A percentile compares a stretch with the other conserved stretches of the same genome.
Conservation (phyloP, 192 early-diverging fungal genomes). For the Entomortierella chlamydospora region DNA sequence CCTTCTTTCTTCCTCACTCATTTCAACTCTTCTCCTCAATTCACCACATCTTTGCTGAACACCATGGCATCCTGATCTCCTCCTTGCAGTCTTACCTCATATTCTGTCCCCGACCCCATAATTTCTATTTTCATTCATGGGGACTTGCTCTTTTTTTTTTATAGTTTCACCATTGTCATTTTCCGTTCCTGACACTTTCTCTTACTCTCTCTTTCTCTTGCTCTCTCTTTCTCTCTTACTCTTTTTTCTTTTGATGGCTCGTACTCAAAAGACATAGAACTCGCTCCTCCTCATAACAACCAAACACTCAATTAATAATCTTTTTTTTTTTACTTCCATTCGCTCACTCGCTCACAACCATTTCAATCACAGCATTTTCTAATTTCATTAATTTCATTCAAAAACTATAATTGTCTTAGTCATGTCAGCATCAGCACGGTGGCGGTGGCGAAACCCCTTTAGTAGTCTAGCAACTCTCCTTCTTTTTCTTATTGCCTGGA, state of each 20-base stretch:
- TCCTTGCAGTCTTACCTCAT: no score
- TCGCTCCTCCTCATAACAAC: neutral
- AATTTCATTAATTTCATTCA: neutral
- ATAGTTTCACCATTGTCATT: no score
- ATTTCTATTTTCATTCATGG: neutral
- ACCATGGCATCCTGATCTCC: neutral
- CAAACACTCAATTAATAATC: no score
- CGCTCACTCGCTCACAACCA: no score
- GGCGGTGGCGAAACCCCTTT: neutral
- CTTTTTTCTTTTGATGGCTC: neutral
- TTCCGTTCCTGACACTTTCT: neutral
- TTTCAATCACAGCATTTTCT: no score
- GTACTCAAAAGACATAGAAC: constrained; percentile 1
- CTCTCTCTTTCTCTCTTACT: neutral
- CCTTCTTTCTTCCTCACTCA: no score
- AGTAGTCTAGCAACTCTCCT: neutral
- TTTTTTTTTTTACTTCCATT: no score
- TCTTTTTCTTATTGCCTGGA: constrained; percentile 1
- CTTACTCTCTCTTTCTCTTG: neutral
- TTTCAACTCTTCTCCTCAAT: no score
- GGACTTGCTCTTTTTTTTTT: no score
- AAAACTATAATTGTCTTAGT: neutral
- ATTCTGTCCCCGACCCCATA: neutral
- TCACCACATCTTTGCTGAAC: no score
- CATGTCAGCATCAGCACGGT: neutral